phyloP scores from a whole-genome alignment of 2,329 filamentous ascomycete genomes.

The Exophiala dermatitidis region DNA sequence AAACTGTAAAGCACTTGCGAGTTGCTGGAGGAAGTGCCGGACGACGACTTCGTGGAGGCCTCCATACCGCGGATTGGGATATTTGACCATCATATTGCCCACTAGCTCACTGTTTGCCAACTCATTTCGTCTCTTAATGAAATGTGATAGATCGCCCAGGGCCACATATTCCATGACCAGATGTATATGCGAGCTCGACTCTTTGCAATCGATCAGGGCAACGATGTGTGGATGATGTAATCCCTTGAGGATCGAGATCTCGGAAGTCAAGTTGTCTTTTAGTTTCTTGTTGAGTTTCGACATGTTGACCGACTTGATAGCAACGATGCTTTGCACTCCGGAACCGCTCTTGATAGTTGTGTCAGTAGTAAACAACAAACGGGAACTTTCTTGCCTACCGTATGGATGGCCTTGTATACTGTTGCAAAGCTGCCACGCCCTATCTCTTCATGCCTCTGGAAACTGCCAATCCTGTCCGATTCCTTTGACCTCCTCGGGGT shows the following conservation, averaged over 20 bases:
- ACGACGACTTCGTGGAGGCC: constrained; percentile 96
- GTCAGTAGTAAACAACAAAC: constrained; percentile 15
- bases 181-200: constrained; percentile 82
- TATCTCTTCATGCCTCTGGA: constrained; percentile 78
- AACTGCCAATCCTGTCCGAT: constrained; percentile 43
- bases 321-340: constrained; percentile 57
- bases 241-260: constrained; percentile 91
- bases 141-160: constrained; percentile 84
- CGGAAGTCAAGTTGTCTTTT: constrained; percentile 88
- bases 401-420: constrained; percentile 80
- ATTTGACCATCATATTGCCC: constrained; percentile 84
- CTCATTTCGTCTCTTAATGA: constrained; percentile 89
- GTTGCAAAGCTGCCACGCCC: constrained; percentile 97
- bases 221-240: constrained; percentile 96
- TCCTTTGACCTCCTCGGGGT: constrained; percentile 34
- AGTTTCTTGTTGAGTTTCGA: constrained; percentile 89
- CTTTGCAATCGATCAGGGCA: constrained; percentile 87
- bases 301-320: constrained; percentile 93
- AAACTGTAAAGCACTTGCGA: constrained; percentile 85
- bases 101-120: constrained; percentile 73
- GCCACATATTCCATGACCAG: constrained; percentile 98
- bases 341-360: constrained; percentile 17
- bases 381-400: constrained; percentile 51
- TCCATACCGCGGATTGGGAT: constrained; percentile 72
- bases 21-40: constrained; percentile 91